Base-by-base conservation (phyloP, 352 stramenopile genomes). In the Albugo candida region DNA sequence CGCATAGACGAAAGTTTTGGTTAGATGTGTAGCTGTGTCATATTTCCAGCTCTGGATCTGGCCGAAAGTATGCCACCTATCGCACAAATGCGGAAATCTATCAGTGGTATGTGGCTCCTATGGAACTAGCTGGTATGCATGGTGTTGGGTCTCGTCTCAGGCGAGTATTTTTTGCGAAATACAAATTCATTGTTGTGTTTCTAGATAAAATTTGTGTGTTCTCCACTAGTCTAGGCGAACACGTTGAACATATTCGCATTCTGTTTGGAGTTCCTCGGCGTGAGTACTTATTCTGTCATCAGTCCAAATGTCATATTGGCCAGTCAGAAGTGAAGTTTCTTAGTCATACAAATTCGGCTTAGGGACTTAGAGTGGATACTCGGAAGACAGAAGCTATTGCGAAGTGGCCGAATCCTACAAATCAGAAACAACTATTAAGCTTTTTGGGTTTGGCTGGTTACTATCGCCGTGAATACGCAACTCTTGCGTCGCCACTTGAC, bases 181-280 rank as follows among this genome's bases (percentile, higher is more conserved):
- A 52, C 17, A 17, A n/a, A 3, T 75, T 66, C 46, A 42, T 75
- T 17, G 55, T 68, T 12, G 56, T 65, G 0, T 69, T 63, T 19
- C 27, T 67, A 2, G 59, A 68, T 19, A 60, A 68, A 27, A 65
- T 74, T 48, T 64, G 47, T 42, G 46, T 67, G 27, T 50, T 66
- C 21, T 68, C 49, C 11, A 17, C 27, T 10, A 53, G 16, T 21
- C 36, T 55, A 42, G 36, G 38, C 1, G 51, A 56, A 19, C 52
- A 59, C 18, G 40, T 52, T 12, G 41, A 60, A 12, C 57, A 64
- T 31, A 21, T 68, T 5, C 14, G 38, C 1, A 40, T 45, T 18
- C 17, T 67, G 0, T 67, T 60, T 17, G 45, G 61, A 14, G 47
- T 59, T 11, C 17, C 67, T 0, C 42, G 53, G 0, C 5, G n/a